These are phyloP conservation scores for Pezicula radicicola DNA, from an alignment of 2,329 filamentous ascomycete species.

Conservation along the genomic window DNA sequence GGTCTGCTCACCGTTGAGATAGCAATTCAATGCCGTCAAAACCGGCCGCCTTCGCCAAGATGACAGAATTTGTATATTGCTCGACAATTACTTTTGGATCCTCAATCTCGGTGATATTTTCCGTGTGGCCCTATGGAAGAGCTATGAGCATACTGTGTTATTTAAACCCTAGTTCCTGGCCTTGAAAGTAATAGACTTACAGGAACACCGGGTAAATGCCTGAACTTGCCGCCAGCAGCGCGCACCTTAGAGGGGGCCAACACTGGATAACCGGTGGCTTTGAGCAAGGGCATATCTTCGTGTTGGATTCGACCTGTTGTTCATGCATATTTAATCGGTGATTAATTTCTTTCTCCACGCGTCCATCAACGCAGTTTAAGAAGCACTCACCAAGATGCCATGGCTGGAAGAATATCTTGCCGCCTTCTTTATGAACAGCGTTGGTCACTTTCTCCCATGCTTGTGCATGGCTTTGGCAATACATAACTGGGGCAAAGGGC, in stretches of 20 bases:
- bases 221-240: not conserved
- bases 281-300: not conserved
- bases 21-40: not conserved
- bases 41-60: not conserved
- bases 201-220: not conserved
- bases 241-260: not conserved
- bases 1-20: not conserved
- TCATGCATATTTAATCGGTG: not conserved
- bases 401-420: not conserved
- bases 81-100: not conserved
- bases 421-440: not conserved
- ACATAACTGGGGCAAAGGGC: not conserved
- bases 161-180: not conserved
- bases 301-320: not conserved
- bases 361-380: not conserved
- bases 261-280: not conserved
- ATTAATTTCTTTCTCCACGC: too few species aligned
- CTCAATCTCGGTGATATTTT: not conserved
- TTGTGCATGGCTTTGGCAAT: not conserved
- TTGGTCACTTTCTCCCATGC: not conserved
- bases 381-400: not conserved
- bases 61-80: not conserved
- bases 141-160: not conserved
- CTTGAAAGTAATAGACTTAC: too few species aligned
- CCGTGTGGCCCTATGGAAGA: not conserved